Percentiles rank a stretch among this genome's conserved stretches.
Evolutionary conservation across 352 stramenopile genomes (phyloP).

Genomic region (Hyaloperonospora brassicae): DNA sequence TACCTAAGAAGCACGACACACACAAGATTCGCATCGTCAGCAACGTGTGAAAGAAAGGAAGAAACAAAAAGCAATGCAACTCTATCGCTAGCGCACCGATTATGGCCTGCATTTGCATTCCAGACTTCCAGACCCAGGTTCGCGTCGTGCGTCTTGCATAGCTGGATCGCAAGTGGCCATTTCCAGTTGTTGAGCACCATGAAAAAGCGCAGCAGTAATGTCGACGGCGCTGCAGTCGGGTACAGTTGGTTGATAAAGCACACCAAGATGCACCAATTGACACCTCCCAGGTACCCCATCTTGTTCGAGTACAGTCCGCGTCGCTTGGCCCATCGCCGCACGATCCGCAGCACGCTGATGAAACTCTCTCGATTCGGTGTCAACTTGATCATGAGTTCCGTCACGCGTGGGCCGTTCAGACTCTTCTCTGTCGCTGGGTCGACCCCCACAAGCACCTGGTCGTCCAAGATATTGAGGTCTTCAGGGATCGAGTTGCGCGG

Average conservation of each 20-base stretch:
- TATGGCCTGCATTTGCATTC: conserved; percentile 82
- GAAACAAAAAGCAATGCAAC: not conserved
- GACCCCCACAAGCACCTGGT: conserved; percentile 80
- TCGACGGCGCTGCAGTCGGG: conserved; percentile 77
- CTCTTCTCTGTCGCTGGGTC: conserved; percentile 85
- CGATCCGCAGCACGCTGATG: conserved; percentile 81
- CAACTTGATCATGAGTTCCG: conserved; percentile 87
- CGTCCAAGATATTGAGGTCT: conserved; percentile 87
- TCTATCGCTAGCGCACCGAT: conserved; percentile 31
- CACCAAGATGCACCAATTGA: conserved; percentile 99
- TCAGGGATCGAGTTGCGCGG: conserved; percentile 87
- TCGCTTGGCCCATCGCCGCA: conserved; percentile 84
- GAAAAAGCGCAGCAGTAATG: conserved; percentile 83
- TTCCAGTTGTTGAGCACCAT: conserved; percentile 88
- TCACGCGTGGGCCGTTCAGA: conserved; percentile 87
- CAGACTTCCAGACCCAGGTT: conserved; percentile 84
- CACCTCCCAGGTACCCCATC: conserved; percentile 96
- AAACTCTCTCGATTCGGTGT: conserved; percentile 83
- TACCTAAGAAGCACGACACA: conserved; percentile 31
- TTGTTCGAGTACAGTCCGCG: conserved; percentile 98
- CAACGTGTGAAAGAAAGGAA: conserved; percentile 3
- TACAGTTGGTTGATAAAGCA: conserved; percentile 93
- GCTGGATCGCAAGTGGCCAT: conserved; percentile 85
- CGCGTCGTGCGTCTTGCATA: conserved; percentile 82
- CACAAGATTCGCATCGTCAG: not conserved